These are phyloP conservation scores for Allomyces arbusculus DNA, from an alignment of 192 early-diverging fungal genomes.

Conservation along the genomic window DNA sequence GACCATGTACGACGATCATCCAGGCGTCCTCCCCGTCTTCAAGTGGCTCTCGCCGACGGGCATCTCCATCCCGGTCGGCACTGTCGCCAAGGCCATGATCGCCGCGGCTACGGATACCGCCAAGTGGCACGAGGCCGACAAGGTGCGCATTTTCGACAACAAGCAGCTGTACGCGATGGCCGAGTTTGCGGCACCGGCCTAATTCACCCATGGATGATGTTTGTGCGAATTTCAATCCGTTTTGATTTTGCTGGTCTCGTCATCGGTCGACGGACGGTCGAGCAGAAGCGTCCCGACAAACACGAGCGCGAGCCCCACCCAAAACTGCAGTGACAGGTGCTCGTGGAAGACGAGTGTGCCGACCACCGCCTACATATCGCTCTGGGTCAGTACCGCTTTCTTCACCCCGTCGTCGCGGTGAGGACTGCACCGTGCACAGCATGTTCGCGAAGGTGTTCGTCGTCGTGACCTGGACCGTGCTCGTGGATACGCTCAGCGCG, in stretches of 20 bases:
- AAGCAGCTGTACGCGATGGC: neutral
- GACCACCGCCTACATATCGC: too few relatives aligned
- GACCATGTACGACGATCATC: neutral
- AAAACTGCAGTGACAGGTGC: too few relatives aligned
- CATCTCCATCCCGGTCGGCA: neutral
- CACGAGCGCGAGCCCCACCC: too few relatives aligned
- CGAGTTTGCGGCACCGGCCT: neutral
- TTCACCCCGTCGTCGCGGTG: too few relatives aligned
- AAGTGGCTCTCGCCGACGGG: neutral
- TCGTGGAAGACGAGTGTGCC: too few relatives aligned
- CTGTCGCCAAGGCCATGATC: neutral
- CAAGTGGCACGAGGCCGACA: neutral
- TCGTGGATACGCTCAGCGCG: neutral
- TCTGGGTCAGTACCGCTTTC: too few relatives aligned
- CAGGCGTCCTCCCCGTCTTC: neutral
- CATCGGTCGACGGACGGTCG: too few relatives aligned
- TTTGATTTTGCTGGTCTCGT: too few relatives aligned
- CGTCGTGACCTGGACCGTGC: neutral
- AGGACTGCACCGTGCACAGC: neutral
- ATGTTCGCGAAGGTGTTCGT: neutral
- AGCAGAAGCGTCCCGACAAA: too few relatives aligned
- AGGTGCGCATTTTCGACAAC: neutral
- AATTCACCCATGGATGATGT: too few relatives aligned
- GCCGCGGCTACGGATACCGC: neutral
- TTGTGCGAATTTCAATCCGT: too few relatives aligned